Conservation (phyloP, 805 yeast genomes). For the Hanseniaspora pseudoguilliermondii region DNA sequence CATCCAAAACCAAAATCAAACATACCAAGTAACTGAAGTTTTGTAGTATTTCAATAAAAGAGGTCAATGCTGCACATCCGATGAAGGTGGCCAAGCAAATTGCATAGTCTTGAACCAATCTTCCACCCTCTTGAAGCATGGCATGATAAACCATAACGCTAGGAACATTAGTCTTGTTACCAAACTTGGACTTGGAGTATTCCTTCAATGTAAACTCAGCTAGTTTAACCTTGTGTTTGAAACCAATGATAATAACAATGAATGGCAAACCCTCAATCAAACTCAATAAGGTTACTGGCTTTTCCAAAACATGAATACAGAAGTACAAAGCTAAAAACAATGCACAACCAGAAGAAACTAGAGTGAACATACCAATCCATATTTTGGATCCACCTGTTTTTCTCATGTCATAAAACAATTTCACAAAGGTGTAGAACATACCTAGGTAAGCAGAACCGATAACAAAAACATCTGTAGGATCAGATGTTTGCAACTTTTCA, state of each 20-base stretch:
- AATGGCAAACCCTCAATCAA: slow-evolving; percentile 88
- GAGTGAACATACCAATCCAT: slow-evolving; percentile 73
- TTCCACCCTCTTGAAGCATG: slow-evolving; percentile 28
- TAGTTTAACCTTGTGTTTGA: slow-evolving; percentile 67
- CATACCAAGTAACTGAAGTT: slow-evolving; percentile 71
- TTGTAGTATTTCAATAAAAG: slow-evolving; percentile 56
- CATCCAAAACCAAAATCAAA: slow-evolving; percentile 56
- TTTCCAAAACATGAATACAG: slow-evolving; percentile 42
- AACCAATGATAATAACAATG: slow-evolving; percentile 82
- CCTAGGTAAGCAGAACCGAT: slow-evolving; percentile 72
- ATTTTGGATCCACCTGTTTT: slow-evolving; percentile 61
- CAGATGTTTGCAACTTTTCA: slow-evolving; percentile 53
- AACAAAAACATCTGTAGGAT: slow-evolving; percentile 69
- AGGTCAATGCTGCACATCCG: slow-evolving; percentile 52
- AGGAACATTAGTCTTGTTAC: slow-evolving; percentile 21
- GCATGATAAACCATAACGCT: slow-evolving; percentile 26
- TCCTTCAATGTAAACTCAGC: slow-evolving; percentile 44
- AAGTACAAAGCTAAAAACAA: slow-evolving; percentile 65
- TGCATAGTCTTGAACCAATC: slow-evolving; percentile 54
- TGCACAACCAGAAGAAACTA: slow-evolving; percentile 69
- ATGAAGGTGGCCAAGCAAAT: slow-evolving; percentile 60
- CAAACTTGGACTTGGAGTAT: slow-evolving; percentile 25
- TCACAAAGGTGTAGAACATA: slow-evolving; percentile 71
- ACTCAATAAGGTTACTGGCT: slow-evolving; percentile 56
- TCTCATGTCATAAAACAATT: slow-evolving; percentile 63